These are phyloP conservation scores for Neurospora sp. DNA, from an alignment of 495 filamentous ascomycete genomes.

Conservation along the genomic window DNA sequence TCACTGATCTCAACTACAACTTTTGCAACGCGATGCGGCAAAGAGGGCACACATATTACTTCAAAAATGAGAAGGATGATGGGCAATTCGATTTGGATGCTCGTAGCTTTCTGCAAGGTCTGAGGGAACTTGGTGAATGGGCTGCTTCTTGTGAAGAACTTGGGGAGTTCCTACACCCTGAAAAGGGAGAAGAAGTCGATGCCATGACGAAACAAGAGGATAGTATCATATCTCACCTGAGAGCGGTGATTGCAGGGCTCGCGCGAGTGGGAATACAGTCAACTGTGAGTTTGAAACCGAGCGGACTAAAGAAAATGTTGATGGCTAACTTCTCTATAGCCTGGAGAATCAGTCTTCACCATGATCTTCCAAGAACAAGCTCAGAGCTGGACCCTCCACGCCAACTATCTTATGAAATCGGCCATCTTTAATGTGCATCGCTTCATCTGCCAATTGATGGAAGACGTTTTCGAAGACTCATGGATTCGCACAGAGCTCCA, in stretches of 20 bases:
- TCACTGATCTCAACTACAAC: neutral
- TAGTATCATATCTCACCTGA: neutral
- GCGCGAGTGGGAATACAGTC: neutral
- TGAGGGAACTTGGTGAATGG: neutral
- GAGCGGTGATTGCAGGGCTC: neutral
- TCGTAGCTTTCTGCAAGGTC: neutral
- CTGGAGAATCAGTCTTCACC: slow-evolving; percentile 31
- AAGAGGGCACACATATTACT: neutral
- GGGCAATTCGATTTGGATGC: neutral
- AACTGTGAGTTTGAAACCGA: neutral
- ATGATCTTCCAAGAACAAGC: slow-evolving; percentile 44
- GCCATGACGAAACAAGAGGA: neutral
- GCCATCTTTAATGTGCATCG: slow-evolving; percentile 35
- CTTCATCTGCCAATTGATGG: slow-evolving; percentile 35
- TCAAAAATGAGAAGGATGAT: neutral
- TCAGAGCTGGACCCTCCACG: slow-evolving; percentile 38
- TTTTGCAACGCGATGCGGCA: neutral
- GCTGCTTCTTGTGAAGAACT: neutral
- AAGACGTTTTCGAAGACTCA: slow-evolving; percentile 27
- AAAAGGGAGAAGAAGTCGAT: neutral
- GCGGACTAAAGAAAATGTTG: neutral
- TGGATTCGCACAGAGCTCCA: slow-evolving; percentile 29
- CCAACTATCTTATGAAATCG: slow-evolving; percentile 20
- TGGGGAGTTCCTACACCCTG: neutral
- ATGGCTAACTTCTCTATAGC: slow-evolving; percentile 6